Evolutionary conservation across 306 rosid genomes (phyloP).

Genomic region (Quercus dentata): DNA sequence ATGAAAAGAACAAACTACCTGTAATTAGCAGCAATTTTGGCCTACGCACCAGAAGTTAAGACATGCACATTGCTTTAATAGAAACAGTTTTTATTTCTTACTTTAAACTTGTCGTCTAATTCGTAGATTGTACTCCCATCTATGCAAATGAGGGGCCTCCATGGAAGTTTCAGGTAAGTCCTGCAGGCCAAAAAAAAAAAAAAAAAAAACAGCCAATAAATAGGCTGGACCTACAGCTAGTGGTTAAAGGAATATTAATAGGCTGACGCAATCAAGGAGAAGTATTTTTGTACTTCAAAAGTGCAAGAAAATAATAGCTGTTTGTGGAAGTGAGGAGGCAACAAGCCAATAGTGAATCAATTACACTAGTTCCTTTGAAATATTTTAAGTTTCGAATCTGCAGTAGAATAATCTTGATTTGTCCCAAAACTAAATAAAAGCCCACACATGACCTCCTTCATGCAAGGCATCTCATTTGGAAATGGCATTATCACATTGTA

Average conservation of each 20-base stretch:
- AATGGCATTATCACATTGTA: no score
- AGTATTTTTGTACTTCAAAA: not conserved
- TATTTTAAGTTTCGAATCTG: no score
- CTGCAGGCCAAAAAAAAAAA: conserved; percentile 37
- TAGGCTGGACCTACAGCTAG: not conserved
- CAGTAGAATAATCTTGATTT: no score
- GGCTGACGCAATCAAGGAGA: not conserved
- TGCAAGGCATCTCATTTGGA: no score
- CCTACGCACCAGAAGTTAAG: not conserved
- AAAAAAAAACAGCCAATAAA: not conserved
- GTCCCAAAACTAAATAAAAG: no score
- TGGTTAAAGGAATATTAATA: not conserved
- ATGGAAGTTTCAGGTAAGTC: conserved; percentile 84
- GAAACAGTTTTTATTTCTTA: conserved; percentile 20
- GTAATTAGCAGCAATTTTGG: conserved; percentile 14
- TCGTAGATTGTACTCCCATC: conserved; percentile 76
- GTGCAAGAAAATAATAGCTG: not conserved
- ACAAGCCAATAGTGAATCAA: not conserved
- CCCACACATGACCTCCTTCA: no score
- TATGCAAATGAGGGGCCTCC: conserved; percentile 81
- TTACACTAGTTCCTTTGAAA: not conserved
- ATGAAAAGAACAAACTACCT: conserved; percentile 4
- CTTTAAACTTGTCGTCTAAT: conserved; percentile 53
- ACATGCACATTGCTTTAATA: not conserved
- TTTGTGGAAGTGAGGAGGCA: not conserved